Percentiles rank a stretch among this genome's conserved stretches.
Evolutionary conservation across 2,329 filamentous ascomycete genomes (phyloP).

Genomic region (Pseudofabraea citricarpa): DNA sequence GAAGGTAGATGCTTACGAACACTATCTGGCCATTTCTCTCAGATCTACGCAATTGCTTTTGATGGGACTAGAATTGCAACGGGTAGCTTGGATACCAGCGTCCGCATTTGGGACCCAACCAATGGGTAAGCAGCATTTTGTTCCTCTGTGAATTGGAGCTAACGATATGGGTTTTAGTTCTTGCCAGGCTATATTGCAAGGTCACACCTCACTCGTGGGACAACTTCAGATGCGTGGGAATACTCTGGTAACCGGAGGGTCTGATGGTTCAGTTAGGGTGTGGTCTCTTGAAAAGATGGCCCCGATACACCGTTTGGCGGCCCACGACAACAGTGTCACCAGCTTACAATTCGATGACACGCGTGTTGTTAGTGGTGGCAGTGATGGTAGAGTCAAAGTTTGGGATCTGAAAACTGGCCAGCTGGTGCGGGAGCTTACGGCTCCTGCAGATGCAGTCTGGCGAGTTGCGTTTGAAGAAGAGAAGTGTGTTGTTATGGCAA

Average conservation of each 20-base stretch:
- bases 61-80: conserved; percentile 92
- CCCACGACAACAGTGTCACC: conserved; percentile 97
- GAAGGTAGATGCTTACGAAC: conserved; percentile 90
- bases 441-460: conserved; percentile 93
- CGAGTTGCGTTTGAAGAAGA: conserved; percentile 97
- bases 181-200: conserved; percentile 83
- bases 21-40: conserved; percentile 90
- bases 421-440: conserved; percentile 84
- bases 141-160: conserved; percentile 48
- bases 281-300: conserved; percentile 91
- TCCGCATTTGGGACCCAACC: conserved; percentile 90
- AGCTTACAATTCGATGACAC: conserved; percentile 96
- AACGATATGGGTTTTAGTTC: conserved; percentile 19
- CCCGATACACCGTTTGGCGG: conserved; percentile 88
- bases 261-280: conserved; percentile 90
- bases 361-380: conserved; percentile 90
- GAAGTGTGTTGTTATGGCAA: conserved; percentile 94
- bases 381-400: conserved; percentile 96
- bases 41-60: conserved; percentile 98
- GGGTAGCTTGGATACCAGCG: conserved; percentile 92
- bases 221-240: conserved; percentile 94
- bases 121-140: conserved; percentile 60
- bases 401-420: conserved; percentile 94
- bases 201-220: conserved; percentile 93
- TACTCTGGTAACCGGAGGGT: conserved; percentile 91